Base-by-base conservation (phyloP, 176 grass and related monocot genomes). In the Themeda triandra region DNA sequence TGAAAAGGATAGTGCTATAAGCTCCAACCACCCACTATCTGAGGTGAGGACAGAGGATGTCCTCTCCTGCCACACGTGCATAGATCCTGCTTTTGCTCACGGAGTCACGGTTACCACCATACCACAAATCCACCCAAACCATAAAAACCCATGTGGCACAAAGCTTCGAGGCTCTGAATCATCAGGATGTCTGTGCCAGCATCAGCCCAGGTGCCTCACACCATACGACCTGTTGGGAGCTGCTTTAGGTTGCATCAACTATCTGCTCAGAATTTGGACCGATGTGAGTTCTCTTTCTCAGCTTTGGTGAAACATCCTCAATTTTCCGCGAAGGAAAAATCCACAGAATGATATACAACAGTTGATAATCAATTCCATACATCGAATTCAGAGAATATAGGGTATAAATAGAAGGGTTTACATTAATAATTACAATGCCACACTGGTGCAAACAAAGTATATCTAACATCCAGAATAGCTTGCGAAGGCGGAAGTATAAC, bases 101-200 rank as follows among this genome's bases (percentile, higher is more conserved):
- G n/a, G n/a, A n/a, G n/a, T 85, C 14, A 33, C 56, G 32, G 32
- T 66, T 35, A 15, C 68, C 45, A 39, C 45, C 30, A 9, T 28
- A 23, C 75, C 45, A 46, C 36, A 37, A 9, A 58, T 73, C 58
- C 87, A 73, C 59, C 81, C 60, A 74, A 80, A 63, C 68, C 88
- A 83, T 87, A 87, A 60, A 69, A 79, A 45, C 49, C 58, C 60
- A n/a, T 32, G 76, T 39, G 79, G 44, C 44, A 82, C 78, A 66
- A 79, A 69, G 29, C 74, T 79, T 83, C 27, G 74, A 37, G 65
- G 79, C 45, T 67, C 56, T 46, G 58, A n/a, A 79, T 58, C 82
- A 82, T 86, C 58, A 83, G 59, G 45, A 90, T 90, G 88, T 72
- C 83, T 80, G 81, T 59, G 66, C 73, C 79, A 58, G 80, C 80